Evolutionary conservation across 441 rosid genomes (phyloP).

Genomic region (Populus trichocarpa): DNA sequence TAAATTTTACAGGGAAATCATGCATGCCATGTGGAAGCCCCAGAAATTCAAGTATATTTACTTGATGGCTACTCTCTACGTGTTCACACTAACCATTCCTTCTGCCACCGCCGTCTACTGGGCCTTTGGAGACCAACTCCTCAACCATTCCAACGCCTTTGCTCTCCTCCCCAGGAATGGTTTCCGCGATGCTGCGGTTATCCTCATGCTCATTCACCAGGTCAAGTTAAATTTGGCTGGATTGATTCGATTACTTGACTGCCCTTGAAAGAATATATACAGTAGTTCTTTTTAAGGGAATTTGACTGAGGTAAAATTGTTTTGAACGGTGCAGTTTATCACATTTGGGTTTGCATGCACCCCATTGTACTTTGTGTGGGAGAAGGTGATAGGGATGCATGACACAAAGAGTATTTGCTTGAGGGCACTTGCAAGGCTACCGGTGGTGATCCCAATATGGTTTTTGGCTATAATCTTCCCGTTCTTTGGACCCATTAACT

Average conservation of each 20-base stretch:
- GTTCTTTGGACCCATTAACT: constrained; percentile 89
- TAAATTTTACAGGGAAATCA: constrained; percentile 61
- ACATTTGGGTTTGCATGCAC: constrained; percentile 98
- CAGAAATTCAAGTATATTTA: constrained; percentile 94
- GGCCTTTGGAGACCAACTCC: constrained; percentile 91
- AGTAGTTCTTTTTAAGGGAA: not conserved
- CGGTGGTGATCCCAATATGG: constrained; percentile 96
- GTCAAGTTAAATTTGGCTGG: constrained; percentile 18
- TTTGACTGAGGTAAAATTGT: not conserved
- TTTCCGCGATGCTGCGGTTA: constrained; percentile 86
- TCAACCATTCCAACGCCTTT: constrained; percentile 87
- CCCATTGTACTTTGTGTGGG: constrained; percentile 77
- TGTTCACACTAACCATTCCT: constrained; percentile 86
- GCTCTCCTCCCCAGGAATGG: constrained; percentile 66
- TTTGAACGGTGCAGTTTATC: constrained; percentile 59
- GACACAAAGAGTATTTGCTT: constrained; percentile 83
- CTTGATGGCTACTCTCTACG: constrained; percentile 86
- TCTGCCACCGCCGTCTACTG: constrained; percentile 93
- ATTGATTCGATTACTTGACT: not conserved
- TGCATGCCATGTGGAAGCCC: constrained; percentile 99
- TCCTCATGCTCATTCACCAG: constrained; percentile 97
- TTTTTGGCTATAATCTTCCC: constrained; percentile 96
- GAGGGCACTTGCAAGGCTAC: constrained; percentile 84
- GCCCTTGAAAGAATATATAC: not conserved
- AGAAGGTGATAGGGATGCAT: constrained; percentile 96